Conservation (phyloP, 106 monocot genomes). For the Dendrobium chrysotoxum region DNA sequence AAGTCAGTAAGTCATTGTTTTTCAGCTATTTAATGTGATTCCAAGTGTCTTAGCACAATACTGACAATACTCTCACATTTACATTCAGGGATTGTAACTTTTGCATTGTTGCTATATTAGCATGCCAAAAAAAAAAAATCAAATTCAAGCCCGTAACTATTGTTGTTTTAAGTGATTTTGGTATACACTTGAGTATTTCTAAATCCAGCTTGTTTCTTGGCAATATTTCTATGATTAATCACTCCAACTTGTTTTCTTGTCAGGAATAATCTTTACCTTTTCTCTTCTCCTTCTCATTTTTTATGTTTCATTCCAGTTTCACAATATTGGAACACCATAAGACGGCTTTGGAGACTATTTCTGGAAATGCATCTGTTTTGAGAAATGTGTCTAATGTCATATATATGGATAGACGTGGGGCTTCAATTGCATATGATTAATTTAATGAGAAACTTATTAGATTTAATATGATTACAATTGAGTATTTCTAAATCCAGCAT, state of each 20-base stretch:
- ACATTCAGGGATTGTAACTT: not conserved
- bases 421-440: constrained; percentile 83
- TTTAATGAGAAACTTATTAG: constrained; percentile 56
- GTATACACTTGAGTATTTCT: not conserved
- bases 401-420: constrained; percentile 85
- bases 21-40: too few relatives aligned
- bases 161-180: not conserved
- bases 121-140: not conserved
- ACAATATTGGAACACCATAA: constrained; percentile 96
- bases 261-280: not conserved
- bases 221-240: not conserved
- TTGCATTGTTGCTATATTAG: not conserved
- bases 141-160: not conserved
- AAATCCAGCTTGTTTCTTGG: not conserved
- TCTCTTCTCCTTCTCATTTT: not conserved
- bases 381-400: constrained; percentile 72
- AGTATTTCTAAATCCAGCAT: too few relatives aligned
- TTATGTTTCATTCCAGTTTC: constrained; percentile 40
- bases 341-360: constrained; percentile 66
- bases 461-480: too few relatives aligned
- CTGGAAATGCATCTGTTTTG: constrained; percentile 19
- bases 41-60: too few relatives aligned
- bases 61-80: not conserved
- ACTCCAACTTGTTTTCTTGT: not conserved
- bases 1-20: too few relatives aligned